These are phyloP conservation scores for Fusarium torulosum DNA, from an alignment of 2,329 filamentous ascomycete species.

Conservation along the genomic window DNA sequence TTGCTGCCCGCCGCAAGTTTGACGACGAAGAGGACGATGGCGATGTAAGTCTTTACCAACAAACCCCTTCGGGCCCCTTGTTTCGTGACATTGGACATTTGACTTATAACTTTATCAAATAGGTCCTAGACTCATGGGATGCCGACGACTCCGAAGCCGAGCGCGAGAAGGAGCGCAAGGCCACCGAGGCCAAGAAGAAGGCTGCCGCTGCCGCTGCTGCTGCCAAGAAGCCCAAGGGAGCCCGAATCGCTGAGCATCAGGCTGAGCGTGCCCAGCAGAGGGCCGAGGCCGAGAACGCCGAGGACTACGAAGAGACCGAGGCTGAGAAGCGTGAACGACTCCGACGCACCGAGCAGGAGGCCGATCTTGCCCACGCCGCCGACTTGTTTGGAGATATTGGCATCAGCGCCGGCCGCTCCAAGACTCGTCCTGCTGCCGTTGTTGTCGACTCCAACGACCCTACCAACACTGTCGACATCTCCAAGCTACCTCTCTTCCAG, in stretches of 20 bases:
- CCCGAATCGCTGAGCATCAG: conserved; percentile 86
- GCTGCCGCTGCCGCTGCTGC: conserved; percentile 89
- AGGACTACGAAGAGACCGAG: conserved; percentile 79
- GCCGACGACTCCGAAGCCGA: conserved; percentile 96
- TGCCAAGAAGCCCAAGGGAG: conserved; percentile 88
- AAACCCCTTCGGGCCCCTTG: background rate
- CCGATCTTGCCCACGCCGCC: conserved; percentile 89
- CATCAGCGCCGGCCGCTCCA: conserved; percentile 74
- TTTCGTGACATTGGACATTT: background rate
- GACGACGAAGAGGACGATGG: conserved; percentile 90
- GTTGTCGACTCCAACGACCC: conserved; percentile 80
- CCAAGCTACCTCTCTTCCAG: conserved; percentile 85
- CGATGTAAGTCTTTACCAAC: conserved; percentile 70
- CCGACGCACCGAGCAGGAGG: conserved; percentile 83
- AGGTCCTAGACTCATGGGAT: conserved; percentile 98
- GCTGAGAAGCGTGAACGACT: conserved; percentile 80
- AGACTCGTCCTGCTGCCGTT: conserved; percentile 74
- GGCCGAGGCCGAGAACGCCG: conserved; percentile 67
- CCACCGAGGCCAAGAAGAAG: conserved; percentile 86
- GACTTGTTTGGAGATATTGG: conserved; percentile 88
- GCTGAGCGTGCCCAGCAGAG: conserved; percentile 68
- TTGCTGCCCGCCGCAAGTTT: conserved; percentile 71
- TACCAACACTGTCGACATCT: conserved; percentile 83
- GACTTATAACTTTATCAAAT: conserved; percentile 20
- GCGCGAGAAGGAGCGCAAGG: conserved; percentile 93